phyloP scores from a whole-genome alignment of 306 rosid genomes.

The Ochetophila trinervis region DNA sequence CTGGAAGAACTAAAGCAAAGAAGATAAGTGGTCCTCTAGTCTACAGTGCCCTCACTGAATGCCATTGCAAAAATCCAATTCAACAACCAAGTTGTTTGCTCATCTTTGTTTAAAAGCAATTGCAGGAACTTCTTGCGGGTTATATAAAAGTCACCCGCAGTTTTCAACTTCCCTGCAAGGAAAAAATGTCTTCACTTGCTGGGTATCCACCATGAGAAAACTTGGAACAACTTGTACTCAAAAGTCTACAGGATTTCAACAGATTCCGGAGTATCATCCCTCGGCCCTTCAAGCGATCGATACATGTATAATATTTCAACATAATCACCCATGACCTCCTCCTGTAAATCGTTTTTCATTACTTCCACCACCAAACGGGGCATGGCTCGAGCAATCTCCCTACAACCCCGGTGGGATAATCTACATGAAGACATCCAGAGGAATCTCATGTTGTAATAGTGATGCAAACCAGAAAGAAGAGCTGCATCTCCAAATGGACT shows the following conservation, averaged over 20 bases:
- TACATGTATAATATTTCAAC: conserved; percentile 48
- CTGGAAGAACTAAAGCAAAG: conserved; percentile 23
- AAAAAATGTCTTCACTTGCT: conserved; percentile 19
- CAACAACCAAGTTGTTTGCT: conserved; percentile 30
- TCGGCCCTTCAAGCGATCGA: conserved; percentile 64
- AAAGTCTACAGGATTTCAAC: conserved; percentile 58
- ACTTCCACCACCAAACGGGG: conserved; percentile 73
- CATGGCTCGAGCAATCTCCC: conserved; percentile 54
- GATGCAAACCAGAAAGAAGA: conserved; percentile 67
- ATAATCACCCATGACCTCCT: conserved; percentile 16
- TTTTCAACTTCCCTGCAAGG: conserved; percentile 18
- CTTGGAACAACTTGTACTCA: conserved; percentile 27
- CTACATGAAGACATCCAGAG: conserved; percentile 87
- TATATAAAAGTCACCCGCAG: conserved; percentile 39
- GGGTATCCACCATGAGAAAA: conserved; percentile 27
- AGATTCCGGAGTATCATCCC: conserved; percentile 56
- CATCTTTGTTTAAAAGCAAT: conserved; percentile 26
- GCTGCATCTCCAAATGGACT: conserved; percentile 86
- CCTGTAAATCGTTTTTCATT: conserved; percentile 26
- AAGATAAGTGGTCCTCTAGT: conserved; percentile 19
- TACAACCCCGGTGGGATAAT: conserved; percentile 64
- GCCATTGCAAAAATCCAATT: conserved; percentile 21
- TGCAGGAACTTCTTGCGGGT: conserved; percentile 40
- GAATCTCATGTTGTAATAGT: conserved; percentile 83
- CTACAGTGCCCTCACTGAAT: conserved; percentile 16